A percentile compares a stretch with the other conserved stretches of the same genome.
These are phyloP conservation scores for Diaporthe citri DNA, from an alignment of 2,329 filamentous ascomycete genomes.

Conservation along the genomic window DNA sequence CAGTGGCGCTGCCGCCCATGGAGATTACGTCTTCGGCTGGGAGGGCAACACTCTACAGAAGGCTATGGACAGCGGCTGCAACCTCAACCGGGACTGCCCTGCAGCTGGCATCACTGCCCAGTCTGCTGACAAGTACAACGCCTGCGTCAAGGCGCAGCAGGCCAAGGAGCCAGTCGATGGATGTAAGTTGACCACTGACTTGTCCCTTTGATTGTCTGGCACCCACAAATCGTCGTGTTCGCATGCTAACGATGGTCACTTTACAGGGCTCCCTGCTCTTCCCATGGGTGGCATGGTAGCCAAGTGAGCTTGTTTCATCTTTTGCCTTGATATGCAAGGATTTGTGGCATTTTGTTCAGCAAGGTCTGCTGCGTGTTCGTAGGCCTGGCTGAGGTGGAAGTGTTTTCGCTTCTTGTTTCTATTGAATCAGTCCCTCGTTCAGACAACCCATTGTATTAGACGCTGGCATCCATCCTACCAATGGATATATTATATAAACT, in stretches of 20 bases:
- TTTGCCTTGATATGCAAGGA: not conserved
- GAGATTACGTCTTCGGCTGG: conserved; percentile 67
- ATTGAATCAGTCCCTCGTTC: conserved; percentile 14
- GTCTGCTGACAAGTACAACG: conserved; percentile 58
- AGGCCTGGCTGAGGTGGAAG: not conserved
- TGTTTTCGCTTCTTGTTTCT: not conserved
- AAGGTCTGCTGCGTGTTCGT: not conserved
- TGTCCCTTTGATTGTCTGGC: not conserved
- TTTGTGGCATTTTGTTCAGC: not conserved
- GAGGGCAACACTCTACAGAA: conserved; percentile 61
- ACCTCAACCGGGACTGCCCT: conserved; percentile 60
- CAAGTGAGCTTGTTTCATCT: conserved; percentile 25
- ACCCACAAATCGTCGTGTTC: not conserved
- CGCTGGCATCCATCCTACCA: not conserved
- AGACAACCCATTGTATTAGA: not conserved
- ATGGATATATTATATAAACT: not conserved
- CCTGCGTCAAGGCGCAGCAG: conserved; percentile 60
- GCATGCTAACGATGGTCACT: not conserved
- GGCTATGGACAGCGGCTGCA: conserved; percentile 61
- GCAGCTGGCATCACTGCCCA: conserved; percentile 59
- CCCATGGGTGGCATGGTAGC: conserved; percentile 51
- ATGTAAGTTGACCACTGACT: conserved; percentile 52
- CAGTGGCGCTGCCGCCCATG: conserved; percentile 61
- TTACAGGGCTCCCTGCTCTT: conserved; percentile 49
- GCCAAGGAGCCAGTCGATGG: conserved; percentile 63